Percentiles rank a stretch among this genome's conserved stretches.
phyloP scores from a whole-genome alignment of 331 rosid genomes.

The Quercus phellos region DNA sequence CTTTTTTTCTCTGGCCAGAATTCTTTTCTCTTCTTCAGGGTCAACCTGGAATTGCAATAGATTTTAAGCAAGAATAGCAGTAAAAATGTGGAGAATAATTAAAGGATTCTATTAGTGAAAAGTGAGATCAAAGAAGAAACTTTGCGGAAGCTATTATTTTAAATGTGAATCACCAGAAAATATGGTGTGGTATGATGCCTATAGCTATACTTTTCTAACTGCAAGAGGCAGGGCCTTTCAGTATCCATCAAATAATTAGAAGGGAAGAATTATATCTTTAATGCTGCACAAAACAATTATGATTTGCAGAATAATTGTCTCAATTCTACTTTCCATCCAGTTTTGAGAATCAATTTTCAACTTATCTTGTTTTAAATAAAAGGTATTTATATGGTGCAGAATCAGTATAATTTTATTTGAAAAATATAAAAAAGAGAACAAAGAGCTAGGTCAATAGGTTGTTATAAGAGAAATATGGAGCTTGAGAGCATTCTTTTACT shows the following conservation, averaged over 20 bases:
- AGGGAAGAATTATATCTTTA: too few relatives aligned
- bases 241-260: too few relatives aligned
- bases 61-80: conserved; percentile 1
- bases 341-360: too few relatives aligned
- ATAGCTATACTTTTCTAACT: too few relatives aligned
- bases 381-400: neutral
- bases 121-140: neutral
- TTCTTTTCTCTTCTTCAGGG: conserved; percentile 75
- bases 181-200: neutral
- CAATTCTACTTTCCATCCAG: too few relatives aligned
- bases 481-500: neutral
- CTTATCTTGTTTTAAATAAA: neutral
- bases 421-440: neutral
- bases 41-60: conserved; percentile 58
- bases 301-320: too few relatives aligned
- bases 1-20: conserved; percentile 79
- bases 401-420: neutral
- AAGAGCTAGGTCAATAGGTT: neutral
- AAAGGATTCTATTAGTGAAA: neutral
- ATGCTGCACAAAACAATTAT: too few relatives aligned
- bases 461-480: neutral
- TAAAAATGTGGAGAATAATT: conserved; percentile 21
- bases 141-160: neutral
- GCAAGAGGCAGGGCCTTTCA: too few relatives aligned
- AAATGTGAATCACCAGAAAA: neutral